Conservation (phyloP, 805 yeast genomes). For the Pichia thaimueangensis region DNA sequence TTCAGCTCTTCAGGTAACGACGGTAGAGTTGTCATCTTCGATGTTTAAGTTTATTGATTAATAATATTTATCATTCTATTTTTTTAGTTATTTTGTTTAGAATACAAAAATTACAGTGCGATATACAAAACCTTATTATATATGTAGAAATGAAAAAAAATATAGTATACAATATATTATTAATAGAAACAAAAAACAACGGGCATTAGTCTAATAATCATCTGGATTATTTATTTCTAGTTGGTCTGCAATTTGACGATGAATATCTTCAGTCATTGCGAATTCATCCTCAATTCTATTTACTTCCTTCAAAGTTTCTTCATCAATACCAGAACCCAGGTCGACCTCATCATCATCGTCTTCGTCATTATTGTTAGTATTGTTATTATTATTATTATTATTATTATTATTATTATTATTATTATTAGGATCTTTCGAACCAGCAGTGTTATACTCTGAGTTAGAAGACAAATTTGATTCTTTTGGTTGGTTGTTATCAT, state of each 20-base stretch:
- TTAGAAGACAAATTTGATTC: no score
- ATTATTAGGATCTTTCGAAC: background rate
- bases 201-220: slow-evolving; percentile 1
- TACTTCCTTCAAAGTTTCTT: slow-evolving; percentile 9
- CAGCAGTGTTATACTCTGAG: no score
- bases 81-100: background rate
- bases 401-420: background rate
- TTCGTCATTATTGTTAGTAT: slow-evolving; percentile 1
- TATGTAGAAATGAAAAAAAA: background rate
- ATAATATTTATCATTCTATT: background rate
- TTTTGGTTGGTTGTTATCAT: no score
- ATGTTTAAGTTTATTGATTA: slow-evolving; percentile 29
- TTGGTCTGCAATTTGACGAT: slow-evolving; percentile 11
- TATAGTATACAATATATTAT: background rate
- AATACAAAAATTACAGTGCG: background rate
- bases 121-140: background rate
- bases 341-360: slow-evolving; percentile 10
- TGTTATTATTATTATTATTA: background rate
- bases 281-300: slow-evolving; percentile 10
- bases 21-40: slow-evolving; percentile 82
- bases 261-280: slow-evolving; percentile 7
- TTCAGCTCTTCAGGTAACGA: slow-evolving; percentile 80
- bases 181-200: no score
- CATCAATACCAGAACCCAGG: slow-evolving; percentile 8
- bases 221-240: slow-evolving; percentile 7